Conservation (phyloP, 2,329 filamentous ascomycete genomes). For the Dendryphion nanum region DNA sequence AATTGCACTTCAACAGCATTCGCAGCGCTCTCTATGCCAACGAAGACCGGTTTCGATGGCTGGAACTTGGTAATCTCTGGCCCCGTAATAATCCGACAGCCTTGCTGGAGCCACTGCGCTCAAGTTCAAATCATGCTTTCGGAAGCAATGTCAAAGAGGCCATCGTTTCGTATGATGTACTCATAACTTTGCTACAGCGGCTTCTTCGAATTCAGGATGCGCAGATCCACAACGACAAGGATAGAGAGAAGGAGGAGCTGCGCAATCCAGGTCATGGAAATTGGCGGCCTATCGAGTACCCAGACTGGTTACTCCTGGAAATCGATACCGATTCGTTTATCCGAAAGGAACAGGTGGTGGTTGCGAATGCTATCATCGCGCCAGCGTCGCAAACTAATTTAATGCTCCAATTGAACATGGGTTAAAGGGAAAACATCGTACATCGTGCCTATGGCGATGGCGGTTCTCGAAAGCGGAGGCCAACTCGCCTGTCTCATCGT, state of each 20-base stretch:
- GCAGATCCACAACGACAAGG: constrained; percentile 14
- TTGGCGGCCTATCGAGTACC: constrained; percentile 52
- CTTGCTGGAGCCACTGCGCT: constrained; percentile 49
- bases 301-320: constrained; percentile 64
- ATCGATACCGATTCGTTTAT: constrained; percentile 61
- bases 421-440: constrained; percentile 58
- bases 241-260: constrained; percentile 26
- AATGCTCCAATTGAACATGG: constrained; percentile 20
- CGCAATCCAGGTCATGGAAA: constrained; percentile 52
- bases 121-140: constrained; percentile 25
- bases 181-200: constrained; percentile 46
- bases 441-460: constrained; percentile 44
- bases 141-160: constrained; percentile 35
- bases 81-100: constrained; percentile 44
- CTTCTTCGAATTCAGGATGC: constrained; percentile 41
- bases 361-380: constrained; percentile 55
- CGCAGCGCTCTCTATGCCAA: constrained; percentile 5
- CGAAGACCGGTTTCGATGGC: constrained; percentile 40
- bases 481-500: constrained; percentile 56
- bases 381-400: constrained; percentile 11
- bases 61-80: constrained; percentile 42
- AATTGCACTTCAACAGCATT: too few species aligned
- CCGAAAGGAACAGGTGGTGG: constrained; percentile 55
- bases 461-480: constrained; percentile 6
- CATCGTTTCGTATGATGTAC: constrained; percentile 44